Base-by-base conservation (phyloP, 768 basidiomycete genomes). In the Fibroporia radiculosa region DNA sequence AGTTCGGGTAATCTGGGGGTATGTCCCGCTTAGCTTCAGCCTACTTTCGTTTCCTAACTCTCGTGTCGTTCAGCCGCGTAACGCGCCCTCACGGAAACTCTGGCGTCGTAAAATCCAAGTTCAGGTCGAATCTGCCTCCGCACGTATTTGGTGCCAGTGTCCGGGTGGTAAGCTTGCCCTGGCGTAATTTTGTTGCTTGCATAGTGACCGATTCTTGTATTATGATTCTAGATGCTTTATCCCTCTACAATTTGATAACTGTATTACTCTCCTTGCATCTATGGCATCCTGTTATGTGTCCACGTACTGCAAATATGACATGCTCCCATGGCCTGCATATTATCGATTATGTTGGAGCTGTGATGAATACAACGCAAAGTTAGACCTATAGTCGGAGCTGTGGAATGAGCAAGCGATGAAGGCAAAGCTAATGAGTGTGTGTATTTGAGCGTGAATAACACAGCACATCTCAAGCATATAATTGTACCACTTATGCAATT, bases 1-100 rank as follows among this genome's bases (percentile, higher is more conserved):
- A 69, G 74, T 97, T 62, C 88, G 96, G 56, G 91, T 98, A 52
- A 97, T 98, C 74, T 98, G 93, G 93, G 96, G 93, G 89, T 90
- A 58, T 61, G 82, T 72, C 6, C 5, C n/a, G 24, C 43, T 20
- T 11, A 12, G 2, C n/a, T 4, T 7, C 18, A 16, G 33, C 45
- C 31, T 20, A 34, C 25, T 25, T 49, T 41, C 39, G 6, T 40
- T 43, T 18, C 2, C 16, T 19, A 11, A 25, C 1, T 25, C 23
- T 3, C 13, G 19, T 20, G n/a, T n/a, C n/a, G n/a, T 27, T 3
- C 26, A 90, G 91, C 61, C 90, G 92, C 58, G 81, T 95, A 52
- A 92, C 92, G 49, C 85, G 93, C 61, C 78, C 92, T 55, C 93
- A 97, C 68, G 93, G 96, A 55, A 85, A 80, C 67, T 87, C 82